Evolutionary conservation across 306 rosid species (phyloP).

Genomic region (Quercus mongolica): DNA sequence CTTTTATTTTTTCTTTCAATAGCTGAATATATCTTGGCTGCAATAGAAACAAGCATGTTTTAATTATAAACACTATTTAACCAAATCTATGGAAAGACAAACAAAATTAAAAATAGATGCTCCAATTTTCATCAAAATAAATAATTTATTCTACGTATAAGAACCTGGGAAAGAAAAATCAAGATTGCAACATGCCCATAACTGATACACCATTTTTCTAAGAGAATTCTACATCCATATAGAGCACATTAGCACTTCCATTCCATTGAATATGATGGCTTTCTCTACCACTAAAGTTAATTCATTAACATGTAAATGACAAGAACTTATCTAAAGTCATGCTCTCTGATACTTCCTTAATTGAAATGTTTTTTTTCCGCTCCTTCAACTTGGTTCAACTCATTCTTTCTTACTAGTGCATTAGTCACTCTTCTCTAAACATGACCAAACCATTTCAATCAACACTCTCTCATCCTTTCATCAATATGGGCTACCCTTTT

Average conservation of each 20-base stretch:
- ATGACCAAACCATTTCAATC: no score
- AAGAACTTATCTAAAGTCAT: background rate
- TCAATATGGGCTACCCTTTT: no score
- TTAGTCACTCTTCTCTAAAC: no score
- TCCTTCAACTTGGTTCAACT: no score
- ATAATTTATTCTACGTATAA: no score
- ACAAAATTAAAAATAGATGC: background rate
- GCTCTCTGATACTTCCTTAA: background rate
- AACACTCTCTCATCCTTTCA: no score
- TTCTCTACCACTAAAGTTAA: background rate
- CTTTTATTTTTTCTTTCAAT: slow-evolving; percentile 60
- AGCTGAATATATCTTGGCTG: slow-evolving; percentile 73
- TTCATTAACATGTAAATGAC: background rate
- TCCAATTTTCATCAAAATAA: background rate
- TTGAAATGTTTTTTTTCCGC: background rate
- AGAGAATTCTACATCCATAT: no score
- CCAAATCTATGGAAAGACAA: background rate
- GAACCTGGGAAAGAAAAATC: background rate
- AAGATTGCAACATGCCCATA: no score
- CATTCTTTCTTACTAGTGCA: background rate
- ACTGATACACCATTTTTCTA: rapidly evolving
- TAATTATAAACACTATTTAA: background rate
- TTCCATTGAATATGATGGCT: background rate
- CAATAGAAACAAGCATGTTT: slow-evolving; percentile 26
- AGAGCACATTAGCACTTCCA: no score